Evolutionary conservation across 331 rosid species (phyloP), one percentile per base, ranked within the genome.

Genomic region (Quercus lobata): DNA sequence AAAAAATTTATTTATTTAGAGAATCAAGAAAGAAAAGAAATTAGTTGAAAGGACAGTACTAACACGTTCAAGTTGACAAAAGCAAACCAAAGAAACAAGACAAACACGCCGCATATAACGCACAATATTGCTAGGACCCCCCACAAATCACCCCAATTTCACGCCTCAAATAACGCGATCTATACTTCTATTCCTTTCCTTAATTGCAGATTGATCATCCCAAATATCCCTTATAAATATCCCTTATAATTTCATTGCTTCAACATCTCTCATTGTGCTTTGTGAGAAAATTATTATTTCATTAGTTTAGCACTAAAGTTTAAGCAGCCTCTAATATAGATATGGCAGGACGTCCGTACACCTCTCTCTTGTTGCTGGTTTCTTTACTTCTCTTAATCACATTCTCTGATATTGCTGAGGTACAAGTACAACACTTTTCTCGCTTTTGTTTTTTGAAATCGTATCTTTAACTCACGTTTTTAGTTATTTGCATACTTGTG

Each of bases 321-420:
- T 56, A 19, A 75, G 72, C 49, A 63, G 62, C 27, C 27, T 49
- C 73, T 78, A 7, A 35, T 35, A 60, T 76, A 77, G 71, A 65
- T 7, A 91, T 89, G 93, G 87, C 90, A 17, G 29, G 35, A 35
- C 90, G 85, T 82, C 74, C 88, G n/a, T 83, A 57, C 86, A 82
- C n/a, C 55, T 68, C 87, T 66, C 30, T 82, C 55, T 55, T 90
- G 27, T 32, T 92, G 35, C 57, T 84, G 54, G 37, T 91, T 54
- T 87, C 92, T 70, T 62, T 94, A 71, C 89, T 94, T 83, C 79
- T 92, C 74, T 46, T 94, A 71, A 78, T 91, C 77, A 32, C 95
- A 57, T 72, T 91, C 87, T 91, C 93, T 11, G 37, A 66, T 68
- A 75, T 88, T 4, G 83, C 91, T 72, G 79, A 91, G 97, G 97